Evolutionary conservation across 2,329 filamentous ascomycete species (phyloP).

Genomic region (Coleophoma crateriformis): DNA sequence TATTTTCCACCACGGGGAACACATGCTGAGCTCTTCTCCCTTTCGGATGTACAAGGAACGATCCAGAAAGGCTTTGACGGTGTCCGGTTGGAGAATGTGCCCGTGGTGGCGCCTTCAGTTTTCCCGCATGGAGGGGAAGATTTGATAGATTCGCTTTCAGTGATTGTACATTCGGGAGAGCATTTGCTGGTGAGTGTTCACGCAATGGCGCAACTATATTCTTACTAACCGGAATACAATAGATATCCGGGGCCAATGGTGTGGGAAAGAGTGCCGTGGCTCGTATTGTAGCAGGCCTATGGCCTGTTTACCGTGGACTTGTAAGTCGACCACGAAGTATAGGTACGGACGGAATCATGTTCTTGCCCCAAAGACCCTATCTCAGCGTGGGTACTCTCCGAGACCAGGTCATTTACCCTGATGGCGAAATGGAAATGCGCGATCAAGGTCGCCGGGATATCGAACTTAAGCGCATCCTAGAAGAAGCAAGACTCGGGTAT

Average conservation of each 20-base stretch:
- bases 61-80: conserved; percentile 94
- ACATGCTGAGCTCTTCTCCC: conserved; percentile 76
- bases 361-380: conserved; percentile 90
- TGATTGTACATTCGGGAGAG: conserved; percentile 85
- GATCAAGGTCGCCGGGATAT: conserved; percentile 71
- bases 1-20: conserved; percentile 67
- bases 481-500: conserved; percentile 82
- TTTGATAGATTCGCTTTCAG: conserved; percentile 79
- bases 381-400: conserved; percentile 86
- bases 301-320: conserved; percentile 92
- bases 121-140: conserved; percentile 91
- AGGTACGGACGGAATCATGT: conserved; percentile 94
- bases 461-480: conserved; percentile 72
- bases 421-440: conserved; percentile 91
- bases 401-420: conserved; percentile 96
- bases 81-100: conserved; percentile 87
- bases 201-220: not conserved
- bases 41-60: conserved; percentile 89
- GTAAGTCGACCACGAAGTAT: conserved; percentile 78
- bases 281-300: conserved; percentile 83
- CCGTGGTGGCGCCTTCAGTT: conserved; percentile 80
- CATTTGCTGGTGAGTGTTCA: conserved; percentile 62
- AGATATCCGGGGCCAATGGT: conserved; percentile 90
- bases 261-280: conserved; percentile 88
- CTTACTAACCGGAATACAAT: conserved; percentile 4